phyloP scores from a whole-genome alignment of 768 basidiomycete species.

The Candolleomyces aberdarensis region DNA sequence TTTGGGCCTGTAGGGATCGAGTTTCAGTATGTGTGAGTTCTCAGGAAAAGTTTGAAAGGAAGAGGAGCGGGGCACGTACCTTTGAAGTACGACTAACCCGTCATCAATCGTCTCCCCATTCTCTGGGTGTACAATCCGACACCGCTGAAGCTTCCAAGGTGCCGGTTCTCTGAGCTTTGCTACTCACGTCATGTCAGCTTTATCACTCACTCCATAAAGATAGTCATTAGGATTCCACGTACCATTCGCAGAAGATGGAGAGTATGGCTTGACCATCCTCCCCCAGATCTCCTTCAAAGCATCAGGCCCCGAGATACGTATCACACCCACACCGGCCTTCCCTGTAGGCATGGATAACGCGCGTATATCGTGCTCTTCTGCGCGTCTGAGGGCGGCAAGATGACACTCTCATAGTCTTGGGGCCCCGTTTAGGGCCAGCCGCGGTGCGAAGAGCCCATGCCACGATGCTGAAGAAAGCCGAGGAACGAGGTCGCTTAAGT shows the following conservation, averaged over 20 bases:
- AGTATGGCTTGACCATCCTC: conserved; percentile 43
- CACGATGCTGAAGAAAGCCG: too few species aligned
- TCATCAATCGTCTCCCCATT: conserved; percentile 68
- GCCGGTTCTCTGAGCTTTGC: conserved; percentile 30
- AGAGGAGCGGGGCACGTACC: conserved; percentile 36
- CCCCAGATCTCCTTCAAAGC: conserved; percentile 56
- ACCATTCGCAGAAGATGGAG: not conserved
- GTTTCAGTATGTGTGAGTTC: not conserved
- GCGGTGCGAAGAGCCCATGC: too few species aligned
- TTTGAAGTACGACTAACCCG: conserved; percentile 75
- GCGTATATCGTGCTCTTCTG: conserved; percentile 78
- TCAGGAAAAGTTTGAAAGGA: not conserved
- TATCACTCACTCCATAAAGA: too few species aligned
- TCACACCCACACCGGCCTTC: conserved; percentile 78
- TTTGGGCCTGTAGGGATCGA: conserved; percentile 49
- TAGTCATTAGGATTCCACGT: too few species aligned
- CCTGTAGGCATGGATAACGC: conserved; percentile 57
- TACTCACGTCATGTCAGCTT: not conserved
- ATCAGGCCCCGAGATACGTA: conserved; percentile 80
- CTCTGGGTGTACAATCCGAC: conserved; percentile 62
- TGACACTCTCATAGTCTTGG: too few species aligned
- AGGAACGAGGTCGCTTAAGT: too few species aligned
- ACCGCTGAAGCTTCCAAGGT: conserved; percentile 70
- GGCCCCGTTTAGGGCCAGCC: too few species aligned
- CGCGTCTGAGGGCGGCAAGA: conserved; percentile 36